Percentiles rank a stretch among this genome's conserved stretches.
These are phyloP conservation scores for Fagopyrum esculentum DNA, from an alignment of 148 eudicot genomes.

Conservation along the genomic window DNA sequence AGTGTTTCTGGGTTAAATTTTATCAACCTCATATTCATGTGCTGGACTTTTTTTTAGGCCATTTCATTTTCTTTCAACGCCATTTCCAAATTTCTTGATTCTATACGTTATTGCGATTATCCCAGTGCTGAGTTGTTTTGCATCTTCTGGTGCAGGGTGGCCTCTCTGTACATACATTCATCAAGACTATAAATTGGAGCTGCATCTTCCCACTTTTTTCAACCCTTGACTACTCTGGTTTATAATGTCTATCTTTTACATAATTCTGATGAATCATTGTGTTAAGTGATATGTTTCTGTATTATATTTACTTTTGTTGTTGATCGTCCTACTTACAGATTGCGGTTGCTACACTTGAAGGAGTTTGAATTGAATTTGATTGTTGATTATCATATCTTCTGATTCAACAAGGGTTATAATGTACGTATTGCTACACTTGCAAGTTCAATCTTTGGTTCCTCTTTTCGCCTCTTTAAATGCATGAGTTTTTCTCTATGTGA, in stretches of 20 bases:
- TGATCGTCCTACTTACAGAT: neutral
- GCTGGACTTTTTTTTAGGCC: neutral
- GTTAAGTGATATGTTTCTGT: neutral
- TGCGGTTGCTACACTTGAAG: neutral
- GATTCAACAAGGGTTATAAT: conserved; percentile 3
- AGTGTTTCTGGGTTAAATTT: neutral
- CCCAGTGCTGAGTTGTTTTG: neutral
- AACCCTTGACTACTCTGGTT: neutral
- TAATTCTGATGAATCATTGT: neutral
- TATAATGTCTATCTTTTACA: neutral
- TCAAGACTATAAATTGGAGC: neutral
- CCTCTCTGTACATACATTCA: neutral
- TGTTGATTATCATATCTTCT: neutral
- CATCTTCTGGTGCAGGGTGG: neutral
- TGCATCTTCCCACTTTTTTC: neutral
- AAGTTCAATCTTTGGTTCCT: neutral
- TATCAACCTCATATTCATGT: neutral
- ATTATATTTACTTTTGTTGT: neutral
- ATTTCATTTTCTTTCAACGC: neutral
- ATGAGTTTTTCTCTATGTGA: neutral
- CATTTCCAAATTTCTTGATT: neutral
- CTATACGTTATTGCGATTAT: neutral
- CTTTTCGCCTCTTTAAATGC: neutral
- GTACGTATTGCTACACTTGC: neutral
- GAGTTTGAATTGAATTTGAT: neutral